Percentiles rank a stretch among this genome's conserved stretches.
Conservation (phyloP, 768 basidiomycete species). For the Russula brevipes region DNA sequence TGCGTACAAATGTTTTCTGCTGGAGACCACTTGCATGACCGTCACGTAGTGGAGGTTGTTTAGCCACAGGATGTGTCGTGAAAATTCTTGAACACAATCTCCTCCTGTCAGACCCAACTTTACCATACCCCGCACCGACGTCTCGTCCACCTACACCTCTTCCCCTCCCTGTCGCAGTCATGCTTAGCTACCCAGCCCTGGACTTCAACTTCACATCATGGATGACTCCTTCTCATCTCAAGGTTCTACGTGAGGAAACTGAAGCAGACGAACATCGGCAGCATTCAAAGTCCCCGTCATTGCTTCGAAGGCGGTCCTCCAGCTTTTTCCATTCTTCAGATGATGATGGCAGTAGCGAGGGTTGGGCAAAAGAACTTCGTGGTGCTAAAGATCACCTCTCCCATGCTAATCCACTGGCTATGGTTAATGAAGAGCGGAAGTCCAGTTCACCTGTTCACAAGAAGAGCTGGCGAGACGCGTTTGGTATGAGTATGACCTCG, state of each 20-base stretch:
- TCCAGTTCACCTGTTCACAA: slow-evolving; percentile 29
- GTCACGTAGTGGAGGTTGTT: slow-evolving; percentile 69
- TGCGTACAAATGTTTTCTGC: slow-evolving; percentile 40
- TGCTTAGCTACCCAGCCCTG: slow-evolving; percentile 85
- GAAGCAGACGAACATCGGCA: slow-evolving; percentile 25
- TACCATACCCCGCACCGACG: slow-evolving; percentile 10
- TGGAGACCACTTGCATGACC: slow-evolving; percentile 17
- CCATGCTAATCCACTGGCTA: slow-evolving; percentile 85
- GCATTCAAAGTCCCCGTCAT: slow-evolving; percentile 19
- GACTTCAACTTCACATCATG: slow-evolving; percentile 99
- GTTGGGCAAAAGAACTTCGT: slow-evolving; percentile 26
- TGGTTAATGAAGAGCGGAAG: slow-evolving; percentile 61
- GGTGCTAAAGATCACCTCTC: slow-evolving; percentile 62
- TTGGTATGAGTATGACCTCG: slow-evolving; percentile 29
- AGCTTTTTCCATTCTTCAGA: slow-evolving; percentile 72
- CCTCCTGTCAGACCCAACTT: slow-evolving; percentile 26
- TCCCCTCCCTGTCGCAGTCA: slow-evolving; percentile 72
- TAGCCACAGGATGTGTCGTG: slow-evolving; percentile 79
- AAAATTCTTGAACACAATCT: slow-evolving; percentile 69
- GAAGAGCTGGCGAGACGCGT: slow-evolving; percentile 32
- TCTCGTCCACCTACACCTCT: slow-evolving; percentile 39
- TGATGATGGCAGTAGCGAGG: slow-evolving; percentile 47
- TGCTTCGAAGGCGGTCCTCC: slow-evolving; percentile 53
- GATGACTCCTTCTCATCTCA: slow-evolving; percentile 83
- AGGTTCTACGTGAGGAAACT: slow-evolving; percentile 71